Base-by-base conservation (phyloP, 164 flowering plant species). In the Umbilicus rupestris region DNA sequence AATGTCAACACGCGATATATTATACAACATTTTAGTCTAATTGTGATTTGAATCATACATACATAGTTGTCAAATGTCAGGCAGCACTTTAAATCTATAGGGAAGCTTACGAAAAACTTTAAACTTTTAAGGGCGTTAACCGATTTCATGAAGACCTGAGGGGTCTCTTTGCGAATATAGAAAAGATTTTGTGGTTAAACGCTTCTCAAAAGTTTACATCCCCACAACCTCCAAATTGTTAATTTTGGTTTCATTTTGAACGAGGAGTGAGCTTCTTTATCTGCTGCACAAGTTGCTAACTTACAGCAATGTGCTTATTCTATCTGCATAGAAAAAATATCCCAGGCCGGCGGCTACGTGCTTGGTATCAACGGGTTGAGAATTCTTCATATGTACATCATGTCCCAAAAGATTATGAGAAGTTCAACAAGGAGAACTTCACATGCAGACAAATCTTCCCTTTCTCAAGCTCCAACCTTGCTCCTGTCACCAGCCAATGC, bases 401-500 rank as follows among this genome's bases (percentile, higher is more conserved):
- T 55, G 5, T 16, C 30, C 14, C 1, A 14, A 55, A 11, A 55
- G 14, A 14, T 28, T 9, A 55, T 14, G 60, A 55, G 33, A 28
- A 55, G 64, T 76, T 76, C 63, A 89, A 58, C 71, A 92, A 78
- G 28, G 96, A 82, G 66, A 90, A 90, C 74, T 88, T 84, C 2
- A 83, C 96, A 31, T 77, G 78, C 39, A 92, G 46, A 69, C 84
- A 69, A 12, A 90, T 83, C 76, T 83, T 89, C 59, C 96, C 90
- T 45, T 80, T 82, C 69, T 84, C 90, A 73, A 85, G 52, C 17
- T 78, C 81, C 66, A 92, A 70, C 75, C 75, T 84, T 14, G 96
- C 98, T 41, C 96, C 98, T 2, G 90, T 92, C 10, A 85, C 93
- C 37, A 90, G 39, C 96, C 96, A 92, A 76, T 88, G 82, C 11